Percentiles rank a stretch among this genome's conserved stretches.
Conservation (phyloP, 116 monocot genomes). For the Trichopus zeylanicus region DNA sequence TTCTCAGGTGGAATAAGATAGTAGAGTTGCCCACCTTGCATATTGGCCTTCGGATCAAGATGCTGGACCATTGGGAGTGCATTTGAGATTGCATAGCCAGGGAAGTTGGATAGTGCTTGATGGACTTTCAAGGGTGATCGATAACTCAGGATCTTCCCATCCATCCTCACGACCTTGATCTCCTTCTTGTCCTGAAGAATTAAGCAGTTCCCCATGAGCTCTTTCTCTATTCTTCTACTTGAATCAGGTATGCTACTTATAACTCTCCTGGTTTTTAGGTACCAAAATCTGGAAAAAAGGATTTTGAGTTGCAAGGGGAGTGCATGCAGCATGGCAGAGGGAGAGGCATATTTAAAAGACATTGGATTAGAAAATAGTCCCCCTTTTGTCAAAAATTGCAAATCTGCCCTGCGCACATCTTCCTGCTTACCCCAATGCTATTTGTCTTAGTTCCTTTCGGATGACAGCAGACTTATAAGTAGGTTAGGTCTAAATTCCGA, state of each 20-base stretch:
- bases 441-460: not conserved
- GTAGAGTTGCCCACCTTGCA: conserved; percentile 4
- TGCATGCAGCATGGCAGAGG: conserved; percentile 3
- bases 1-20: conserved; percentile 20
- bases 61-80: not conserved
- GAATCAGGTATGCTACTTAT: conserved; percentile 25
- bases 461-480: no score
- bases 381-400: not conserved
- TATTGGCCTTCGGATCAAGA: not conserved
- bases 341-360: conserved; percentile 11
- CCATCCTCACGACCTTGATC: conserved; percentile 5
- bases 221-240: conserved; percentile 5
- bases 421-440: not conserved
- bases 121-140: conserved; percentile 17
- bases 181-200: conserved; percentile 15
- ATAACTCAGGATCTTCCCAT: conserved; percentile 17
- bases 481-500: no score
- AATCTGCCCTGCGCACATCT: not conserved
- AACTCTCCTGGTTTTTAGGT: not conserved
- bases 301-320: not conserved
- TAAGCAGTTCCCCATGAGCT: conserved; percentile 50
- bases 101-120: conserved; percentile 10
- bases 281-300: not conserved
- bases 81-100: conserved; percentile 3
- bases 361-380: not conserved